These are phyloP conservation scores for Globisporangium uncinulatum DNA, from an alignment of 352 stramenopile genomes.

Conservation along the genomic window DNA sequence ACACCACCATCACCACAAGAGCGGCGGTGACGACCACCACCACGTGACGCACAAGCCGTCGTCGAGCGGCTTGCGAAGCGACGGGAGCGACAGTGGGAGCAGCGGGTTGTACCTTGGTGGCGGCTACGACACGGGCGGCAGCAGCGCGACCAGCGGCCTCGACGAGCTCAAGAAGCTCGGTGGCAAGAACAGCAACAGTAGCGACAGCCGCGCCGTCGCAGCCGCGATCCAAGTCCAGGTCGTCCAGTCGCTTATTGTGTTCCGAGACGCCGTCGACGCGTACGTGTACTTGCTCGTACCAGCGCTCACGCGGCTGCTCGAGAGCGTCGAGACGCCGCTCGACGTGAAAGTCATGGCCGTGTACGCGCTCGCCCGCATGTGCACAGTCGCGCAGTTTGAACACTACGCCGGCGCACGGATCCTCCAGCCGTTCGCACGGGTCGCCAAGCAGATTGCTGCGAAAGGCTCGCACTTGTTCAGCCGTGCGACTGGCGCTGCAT, in stretches of 20 bases:
- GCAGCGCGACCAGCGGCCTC: conserved; percentile 8
- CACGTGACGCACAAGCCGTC: neutral
- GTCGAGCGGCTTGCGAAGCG: neutral
- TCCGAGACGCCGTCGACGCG: conserved; percentile 89
- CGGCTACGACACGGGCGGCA: neutral
- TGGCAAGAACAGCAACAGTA: conserved; percentile 14
- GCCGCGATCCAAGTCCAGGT: conserved; percentile 72
- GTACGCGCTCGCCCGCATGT: conserved; percentile 62
- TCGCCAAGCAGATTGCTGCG: conserved; percentile 67
- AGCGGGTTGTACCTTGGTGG: neutral
- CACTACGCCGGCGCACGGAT: conserved; percentile 73
- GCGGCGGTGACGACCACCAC: conserved; percentile 18
- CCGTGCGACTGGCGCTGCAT: conserved; percentile 30
- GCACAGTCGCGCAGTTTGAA: conserved; percentile 68
- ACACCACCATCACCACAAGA: conserved; percentile 11
- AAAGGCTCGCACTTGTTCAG: conserved; percentile 66
- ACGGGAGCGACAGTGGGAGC: neutral
- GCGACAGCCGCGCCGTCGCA: conserved; percentile 8
- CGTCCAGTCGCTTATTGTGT: conserved; percentile 87
- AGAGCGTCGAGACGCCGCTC: conserved; percentile 83
- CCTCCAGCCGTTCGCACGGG: conserved; percentile 60
- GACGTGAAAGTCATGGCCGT: conserved; percentile 74
- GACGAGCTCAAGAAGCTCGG: conserved; percentile 17
- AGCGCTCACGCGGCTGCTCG: conserved; percentile 90
- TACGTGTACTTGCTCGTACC: conserved; percentile 95